Conservation (phyloP, 345 rosid genomes). For the Gossypium raimondii region DNA sequence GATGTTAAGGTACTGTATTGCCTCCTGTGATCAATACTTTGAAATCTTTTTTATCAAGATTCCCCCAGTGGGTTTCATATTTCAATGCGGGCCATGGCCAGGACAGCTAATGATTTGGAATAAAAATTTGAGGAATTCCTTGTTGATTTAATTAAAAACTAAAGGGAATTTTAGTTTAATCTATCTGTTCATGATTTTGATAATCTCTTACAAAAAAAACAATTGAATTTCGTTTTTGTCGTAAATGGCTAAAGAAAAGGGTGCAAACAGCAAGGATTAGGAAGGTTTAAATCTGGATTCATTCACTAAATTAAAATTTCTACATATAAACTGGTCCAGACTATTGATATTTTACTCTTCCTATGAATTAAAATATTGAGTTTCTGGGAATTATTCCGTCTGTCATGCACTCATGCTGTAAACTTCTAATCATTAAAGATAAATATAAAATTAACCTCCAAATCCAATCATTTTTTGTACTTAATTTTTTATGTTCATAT, state of each 20-base stretch:
- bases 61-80: constrained; percentile 20
- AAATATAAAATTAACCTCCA: constrained; percentile 12
- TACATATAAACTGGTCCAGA: constrained; percentile 19
- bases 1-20: constrained; percentile 21
- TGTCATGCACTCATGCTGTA: constrained; percentile 19
- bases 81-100: constrained; percentile 27
- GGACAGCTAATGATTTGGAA: constrained; percentile 30
- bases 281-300: not conserved
- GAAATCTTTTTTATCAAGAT: constrained; percentile 26
- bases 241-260: constrained; percentile 22
- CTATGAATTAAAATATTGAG: constrained; percentile 10
- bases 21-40: constrained; percentile 10
- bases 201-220: not conserved
- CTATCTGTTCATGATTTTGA: not conserved
- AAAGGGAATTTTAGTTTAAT: not conserved
- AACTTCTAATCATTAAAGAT: constrained; percentile 36
- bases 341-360: not conserved
- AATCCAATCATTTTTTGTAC: constrained; percentile 9
- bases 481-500: not conserved
- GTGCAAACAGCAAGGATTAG: constrained; percentile 28
- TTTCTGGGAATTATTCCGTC: constrained; percentile 21
- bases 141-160: not conserved
- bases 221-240: constrained; percentile 5
- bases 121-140: constrained; percentile 15
- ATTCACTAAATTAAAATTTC: constrained; percentile 7